These are phyloP conservation scores for Diospyros kaki DNA, from an alignment of 148 eudicot species.

Conservation along the genomic window DNA sequence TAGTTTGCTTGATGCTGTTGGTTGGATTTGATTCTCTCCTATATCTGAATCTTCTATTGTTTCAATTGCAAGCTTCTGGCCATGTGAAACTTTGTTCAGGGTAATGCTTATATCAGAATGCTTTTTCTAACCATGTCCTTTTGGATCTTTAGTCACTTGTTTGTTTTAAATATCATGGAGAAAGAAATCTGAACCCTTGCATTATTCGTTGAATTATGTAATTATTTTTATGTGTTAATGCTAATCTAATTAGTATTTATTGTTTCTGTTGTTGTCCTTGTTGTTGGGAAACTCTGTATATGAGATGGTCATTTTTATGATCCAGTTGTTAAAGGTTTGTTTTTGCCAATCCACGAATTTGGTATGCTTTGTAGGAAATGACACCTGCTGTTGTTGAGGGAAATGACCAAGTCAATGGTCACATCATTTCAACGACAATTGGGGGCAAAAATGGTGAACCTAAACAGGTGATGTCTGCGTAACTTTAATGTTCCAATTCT, in stretches of 20 bases:
- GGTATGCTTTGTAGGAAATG: constrained; percentile 56
- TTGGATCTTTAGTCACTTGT: background rate
- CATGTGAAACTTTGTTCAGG: constrained; percentile 30
- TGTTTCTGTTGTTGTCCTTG: background rate
- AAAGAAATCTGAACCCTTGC: background rate
- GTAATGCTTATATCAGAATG: constrained; percentile 8
- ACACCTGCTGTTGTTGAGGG: constrained; percentile 61
- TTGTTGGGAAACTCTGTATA: too few relatives aligned
- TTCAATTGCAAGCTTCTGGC: constrained; percentile 18
- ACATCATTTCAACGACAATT: constrained; percentile 84
- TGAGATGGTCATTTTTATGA: too few relatives aligned
- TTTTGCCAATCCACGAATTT: background rate
- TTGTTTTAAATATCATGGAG: background rate
- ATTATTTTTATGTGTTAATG: constrained; percentile 1
- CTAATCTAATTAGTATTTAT: background rate
- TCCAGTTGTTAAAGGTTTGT: too few relatives aligned
- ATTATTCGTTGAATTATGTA: constrained; percentile 5
- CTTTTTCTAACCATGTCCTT: constrained; percentile 4
- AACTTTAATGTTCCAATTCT: background rate
- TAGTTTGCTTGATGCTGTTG: constrained; percentile 26
- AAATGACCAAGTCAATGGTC: constrained; percentile 74
- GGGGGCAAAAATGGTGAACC: constrained; percentile 94
- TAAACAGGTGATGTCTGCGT: constrained; percentile 48
- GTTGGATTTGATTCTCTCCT: constrained; percentile 23
- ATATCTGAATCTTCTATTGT: constrained; percentile 10